Evolutionary conservation across 192 early-diverging fungal species (phyloP).

Genomic region (Pecoramyces ruminantium): DNA sequence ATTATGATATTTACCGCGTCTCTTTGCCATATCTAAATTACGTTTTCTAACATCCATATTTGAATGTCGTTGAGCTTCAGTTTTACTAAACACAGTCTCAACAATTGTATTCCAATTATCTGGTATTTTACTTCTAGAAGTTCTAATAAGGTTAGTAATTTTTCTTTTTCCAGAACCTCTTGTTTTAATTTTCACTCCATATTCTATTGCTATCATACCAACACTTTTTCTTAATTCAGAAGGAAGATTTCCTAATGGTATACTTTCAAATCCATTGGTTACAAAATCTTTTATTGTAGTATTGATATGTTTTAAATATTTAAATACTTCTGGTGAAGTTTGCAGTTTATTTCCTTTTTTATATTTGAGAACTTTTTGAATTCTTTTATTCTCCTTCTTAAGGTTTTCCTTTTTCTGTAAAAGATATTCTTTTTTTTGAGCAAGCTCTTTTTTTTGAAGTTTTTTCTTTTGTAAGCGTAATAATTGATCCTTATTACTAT

Average conservation of each 20-base stretch:
- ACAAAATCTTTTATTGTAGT: not conserved
- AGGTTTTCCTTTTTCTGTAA: not conserved
- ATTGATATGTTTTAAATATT: not conserved
- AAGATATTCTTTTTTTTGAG: not conserved
- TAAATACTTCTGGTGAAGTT: not conserved
- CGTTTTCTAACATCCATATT: not conserved
- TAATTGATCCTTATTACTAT: not conserved
- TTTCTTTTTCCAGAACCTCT: not conserved
- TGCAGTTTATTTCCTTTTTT: not conserved
- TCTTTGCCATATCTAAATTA: not conserved
- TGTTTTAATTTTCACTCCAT: not conserved
- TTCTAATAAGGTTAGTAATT: not conserved
- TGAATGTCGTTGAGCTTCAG: not conserved
- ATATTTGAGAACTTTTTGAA: not conserved
- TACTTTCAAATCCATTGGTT: not conserved
- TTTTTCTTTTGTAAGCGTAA: not conserved
- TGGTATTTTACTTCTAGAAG: not conserved
- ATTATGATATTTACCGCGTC: not conserved
- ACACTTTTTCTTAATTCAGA: not conserved
- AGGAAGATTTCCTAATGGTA: not conserved
- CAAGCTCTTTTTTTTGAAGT: not conserved
- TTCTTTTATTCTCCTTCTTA: not conserved
- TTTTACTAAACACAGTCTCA: not conserved
- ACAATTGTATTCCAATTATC: not conserved
- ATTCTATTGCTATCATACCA: not conserved